Conservation (phyloP, 305 asterid genomes). For the Solanum hybrid region DNA sequence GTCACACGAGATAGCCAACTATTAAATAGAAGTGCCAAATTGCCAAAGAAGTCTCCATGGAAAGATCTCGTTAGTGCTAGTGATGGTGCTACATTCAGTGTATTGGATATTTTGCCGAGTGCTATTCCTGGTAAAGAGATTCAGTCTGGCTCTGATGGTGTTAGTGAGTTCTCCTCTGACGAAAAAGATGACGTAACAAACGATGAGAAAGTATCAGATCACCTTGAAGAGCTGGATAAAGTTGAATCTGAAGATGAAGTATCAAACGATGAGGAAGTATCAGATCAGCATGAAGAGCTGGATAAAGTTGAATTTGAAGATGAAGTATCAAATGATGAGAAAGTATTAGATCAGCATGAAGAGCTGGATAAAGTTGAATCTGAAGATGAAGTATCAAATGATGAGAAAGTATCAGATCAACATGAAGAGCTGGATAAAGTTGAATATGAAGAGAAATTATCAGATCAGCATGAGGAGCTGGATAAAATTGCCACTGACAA, state of each 20-base stretch:
- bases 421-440: background rate
- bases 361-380: slow-evolving; percentile 5
- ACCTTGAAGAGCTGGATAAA: slow-evolving; percentile 10
- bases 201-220: background rate
- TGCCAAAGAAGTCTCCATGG: slow-evolving; percentile 33
- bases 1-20: slow-evolving; percentile 13
- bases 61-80: slow-evolving; percentile 29
- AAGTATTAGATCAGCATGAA: background rate
- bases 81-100: slow-evolving; percentile 28
- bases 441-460: too few relatives aligned
- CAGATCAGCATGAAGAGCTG: background rate
- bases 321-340: background rate
- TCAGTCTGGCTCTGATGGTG: slow-evolving; percentile 15
- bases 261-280: background rate
- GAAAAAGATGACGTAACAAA: slow-evolving; percentile 1
- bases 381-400: background rate
- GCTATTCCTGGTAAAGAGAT: slow-evolving; percentile 21
- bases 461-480: too few relatives aligned
- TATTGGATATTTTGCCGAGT: slow-evolving; percentile 32
- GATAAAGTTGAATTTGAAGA: background rate
- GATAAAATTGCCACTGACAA: too few relatives aligned
- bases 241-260: slow-evolving; percentile 4
- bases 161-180: slow-evolving; percentile 5
- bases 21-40: slow-evolving; percentile 11
- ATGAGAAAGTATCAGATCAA: background rate